Evolutionary conservation across 169 alveolate species (phyloP).

Genomic region (Plasmodium yoelii): DNA sequence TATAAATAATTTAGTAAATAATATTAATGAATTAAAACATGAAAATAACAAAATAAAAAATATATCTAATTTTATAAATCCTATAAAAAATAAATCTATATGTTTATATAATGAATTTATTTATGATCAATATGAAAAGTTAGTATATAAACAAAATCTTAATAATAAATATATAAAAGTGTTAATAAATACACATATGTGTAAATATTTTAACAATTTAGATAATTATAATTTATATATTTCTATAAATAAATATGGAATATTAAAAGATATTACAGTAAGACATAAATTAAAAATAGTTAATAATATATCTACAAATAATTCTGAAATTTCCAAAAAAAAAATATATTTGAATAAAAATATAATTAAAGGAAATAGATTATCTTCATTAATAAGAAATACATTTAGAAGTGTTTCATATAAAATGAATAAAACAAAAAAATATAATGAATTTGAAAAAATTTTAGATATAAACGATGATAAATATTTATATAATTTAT

Average conservation of each 20-base stretch:
- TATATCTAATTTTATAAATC: not conserved
- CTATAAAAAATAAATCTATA: not conserved
- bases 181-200: slow-evolving; percentile 39
- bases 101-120: slow-evolving; percentile 19
- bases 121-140: slow-evolving; percentile 32
- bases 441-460: slow-evolving; percentile 36
- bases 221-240: slow-evolving; percentile 55
- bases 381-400: slow-evolving; percentile 16
- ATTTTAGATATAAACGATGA: slow-evolving; percentile 58
- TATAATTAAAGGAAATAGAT: slow-evolving; percentile 23
- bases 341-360: too few species aligned
- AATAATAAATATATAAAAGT: slow-evolving; percentile 43
- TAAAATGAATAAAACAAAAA: slow-evolving; percentile 12
- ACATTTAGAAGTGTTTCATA: slow-evolving; percentile 11
- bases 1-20: slow-evolving; percentile 8
- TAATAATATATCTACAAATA: slow-evolving; percentile 9
- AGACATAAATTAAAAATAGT: slow-evolving; percentile 38
- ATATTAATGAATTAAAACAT: slow-evolving; percentile 24
- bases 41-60: slow-evolving; percentile 22
- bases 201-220: slow-evolving; percentile 34
- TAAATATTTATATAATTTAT: slow-evolving; percentile 39
- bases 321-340: not conserved
- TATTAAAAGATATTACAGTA: slow-evolving; percentile 38
- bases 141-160: not conserved
- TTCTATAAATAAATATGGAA: slow-evolving; percentile 23